These are phyloP conservation scores for Neckera pumila DNA, from an alignment of 225 moss, liverwort and hornwort genomes.

Conservation along the genomic window DNA sequence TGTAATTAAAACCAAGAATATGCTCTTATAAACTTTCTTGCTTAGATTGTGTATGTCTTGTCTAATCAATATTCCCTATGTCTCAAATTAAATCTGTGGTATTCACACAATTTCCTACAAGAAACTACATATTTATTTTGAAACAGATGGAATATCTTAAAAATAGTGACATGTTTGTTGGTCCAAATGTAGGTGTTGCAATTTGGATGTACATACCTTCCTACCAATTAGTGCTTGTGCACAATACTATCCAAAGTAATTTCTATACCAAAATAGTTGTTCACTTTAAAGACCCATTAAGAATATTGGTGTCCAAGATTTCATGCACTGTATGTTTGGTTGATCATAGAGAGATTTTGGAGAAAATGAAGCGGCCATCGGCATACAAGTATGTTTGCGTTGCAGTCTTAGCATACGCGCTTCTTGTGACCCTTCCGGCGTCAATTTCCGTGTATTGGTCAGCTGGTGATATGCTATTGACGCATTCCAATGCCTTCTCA, in stretches of 20 bases:
- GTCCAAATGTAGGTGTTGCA: neutral
- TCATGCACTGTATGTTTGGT: neutral
- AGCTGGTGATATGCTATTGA: conserved; percentile 4
- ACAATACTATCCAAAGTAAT: neutral
- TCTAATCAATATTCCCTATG: too few species aligned
- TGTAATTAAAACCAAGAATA: neutral
- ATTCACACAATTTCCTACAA: too few species aligned
- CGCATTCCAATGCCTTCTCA: conserved; percentile 14
- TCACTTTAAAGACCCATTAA: neutral
- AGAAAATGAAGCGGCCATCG: conserved; percentile 19
- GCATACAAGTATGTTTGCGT: conserved; percentile 16
- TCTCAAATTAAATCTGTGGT: too few species aligned
- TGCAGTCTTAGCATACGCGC: neutral
- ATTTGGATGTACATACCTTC: neutral
- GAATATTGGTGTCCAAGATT: neutral
- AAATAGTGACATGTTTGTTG: too few species aligned
- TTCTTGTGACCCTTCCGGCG: neutral
- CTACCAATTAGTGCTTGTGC: fast-evolving
- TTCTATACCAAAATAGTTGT: neutral
- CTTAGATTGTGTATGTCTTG: neutral
- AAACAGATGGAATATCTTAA: too few species aligned
- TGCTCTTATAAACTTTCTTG: neutral
- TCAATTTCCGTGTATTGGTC: conserved; percentile 21
- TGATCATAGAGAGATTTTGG: conserved; percentile 31
- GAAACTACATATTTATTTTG: too few species aligned